A percentile compares a stretch with the other conserved stretches of the same genome.
Conservation (phyloP, 2,329 filamentous ascomycete genomes). For the Fusarium sambucinum region DNA sequence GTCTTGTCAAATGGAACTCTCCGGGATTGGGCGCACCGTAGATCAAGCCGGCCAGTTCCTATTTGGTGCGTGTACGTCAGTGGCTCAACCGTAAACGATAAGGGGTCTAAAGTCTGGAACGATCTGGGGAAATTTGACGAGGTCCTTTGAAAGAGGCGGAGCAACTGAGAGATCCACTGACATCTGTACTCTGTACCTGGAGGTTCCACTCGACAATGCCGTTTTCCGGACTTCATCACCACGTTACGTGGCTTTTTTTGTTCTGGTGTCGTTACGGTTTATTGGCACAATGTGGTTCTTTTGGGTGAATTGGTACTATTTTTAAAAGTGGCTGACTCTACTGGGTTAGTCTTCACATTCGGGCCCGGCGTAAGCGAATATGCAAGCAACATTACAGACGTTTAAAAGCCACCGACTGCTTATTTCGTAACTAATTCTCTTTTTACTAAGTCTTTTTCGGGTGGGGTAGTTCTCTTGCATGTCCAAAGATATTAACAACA, state of each 20-base stretch:
- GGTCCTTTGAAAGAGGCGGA: slow-evolving; percentile 5
- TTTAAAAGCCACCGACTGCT: background rate
- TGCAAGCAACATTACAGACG: background rate
- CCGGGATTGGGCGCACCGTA: slow-evolving; percentile 15
- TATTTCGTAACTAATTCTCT: background rate
- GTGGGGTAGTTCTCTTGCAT: no score
- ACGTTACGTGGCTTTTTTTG: slow-evolving; percentile 16
- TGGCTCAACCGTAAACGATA: slow-evolving; percentile 13
- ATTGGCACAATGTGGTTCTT: slow-evolving; percentile 5
- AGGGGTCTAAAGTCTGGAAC: slow-evolving; percentile 7
- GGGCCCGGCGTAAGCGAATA: background rate
- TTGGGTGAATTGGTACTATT: background rate
- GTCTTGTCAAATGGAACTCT: background rate
- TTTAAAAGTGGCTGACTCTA: background rate
- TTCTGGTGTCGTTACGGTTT: slow-evolving; percentile 1
- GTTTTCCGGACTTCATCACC: slow-evolving; percentile 6
- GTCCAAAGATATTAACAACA: no score
- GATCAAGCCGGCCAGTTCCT: background rate
- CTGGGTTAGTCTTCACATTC: background rate
- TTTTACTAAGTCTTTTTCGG: background rate
- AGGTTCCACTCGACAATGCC: slow-evolving; percentile 11
- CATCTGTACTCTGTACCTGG: background rate
- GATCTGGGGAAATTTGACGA: background rate
- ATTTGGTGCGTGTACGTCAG: background rate
- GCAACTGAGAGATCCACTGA: background rate